These are phyloP conservation scores for Clitopilus passeckerianus DNA, from an alignment of 768 basidiomycete genomes.

Conservation along the genomic window DNA sequence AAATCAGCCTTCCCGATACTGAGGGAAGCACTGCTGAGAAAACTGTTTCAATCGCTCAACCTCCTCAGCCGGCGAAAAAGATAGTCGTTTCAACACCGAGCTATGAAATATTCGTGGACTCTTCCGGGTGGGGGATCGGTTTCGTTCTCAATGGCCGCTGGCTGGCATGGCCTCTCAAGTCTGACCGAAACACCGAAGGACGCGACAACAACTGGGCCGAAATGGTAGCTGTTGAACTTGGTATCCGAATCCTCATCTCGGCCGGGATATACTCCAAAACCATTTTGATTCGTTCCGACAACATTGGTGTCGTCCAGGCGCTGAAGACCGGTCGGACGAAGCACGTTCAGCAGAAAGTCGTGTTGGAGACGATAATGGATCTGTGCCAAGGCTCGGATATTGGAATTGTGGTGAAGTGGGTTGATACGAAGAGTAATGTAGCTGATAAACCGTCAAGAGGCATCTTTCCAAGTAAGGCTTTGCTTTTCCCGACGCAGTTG, in stretches of 20 bases:
- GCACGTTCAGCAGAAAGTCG: slow-evolving; percentile 16
- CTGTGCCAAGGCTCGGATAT: slow-evolving; percentile 16
- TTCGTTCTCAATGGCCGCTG: slow-evolving; percentile 26
- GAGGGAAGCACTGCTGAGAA: no score
- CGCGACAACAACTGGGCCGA: slow-evolving; percentile 40
- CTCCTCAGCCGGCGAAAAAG: no score
- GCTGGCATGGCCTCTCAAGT: slow-evolving; percentile 32
- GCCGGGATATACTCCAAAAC: slow-evolving; percentile 14
- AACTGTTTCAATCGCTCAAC: no score
- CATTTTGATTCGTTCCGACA: slow-evolving; percentile 33
- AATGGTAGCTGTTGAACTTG: slow-evolving; percentile 38
- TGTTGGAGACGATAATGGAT: slow-evolving; percentile 21
- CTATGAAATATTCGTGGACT: slow-evolving; percentile 32
- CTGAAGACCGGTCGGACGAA: slow-evolving; percentile 19
- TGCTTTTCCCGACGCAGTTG: slow-evolving; percentile 1
- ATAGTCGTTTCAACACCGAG: no score
- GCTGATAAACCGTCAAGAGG: slow-evolving; percentile 29
- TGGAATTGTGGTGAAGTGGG: slow-evolving; percentile 19
- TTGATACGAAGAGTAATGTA: slow-evolving; percentile 24
- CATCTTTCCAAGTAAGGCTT: slow-evolving; percentile 7
- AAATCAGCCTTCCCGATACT: not conserved
- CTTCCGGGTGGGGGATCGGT: slow-evolving; percentile 37
- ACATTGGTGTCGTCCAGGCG: slow-evolving; percentile 31
- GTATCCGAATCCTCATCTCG: slow-evolving; percentile 24
- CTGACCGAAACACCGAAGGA: slow-evolving; percentile 21